Conservation (phyloP, 306 rosid genomes). For the Quercus bicolor region DNA sequence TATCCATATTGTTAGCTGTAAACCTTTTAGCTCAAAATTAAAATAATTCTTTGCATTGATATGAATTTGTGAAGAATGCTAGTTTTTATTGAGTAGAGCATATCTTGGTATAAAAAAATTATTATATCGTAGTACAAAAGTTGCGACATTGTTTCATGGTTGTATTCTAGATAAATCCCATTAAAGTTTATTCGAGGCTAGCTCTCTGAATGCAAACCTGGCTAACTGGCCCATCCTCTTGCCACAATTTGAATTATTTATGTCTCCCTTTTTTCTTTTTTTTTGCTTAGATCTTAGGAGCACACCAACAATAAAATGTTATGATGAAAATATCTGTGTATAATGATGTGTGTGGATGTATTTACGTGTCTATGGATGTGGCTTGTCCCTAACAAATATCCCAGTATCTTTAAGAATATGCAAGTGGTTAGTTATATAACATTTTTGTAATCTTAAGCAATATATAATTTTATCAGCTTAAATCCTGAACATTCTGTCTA, state of each 20-base stretch:
- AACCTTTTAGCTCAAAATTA: not conserved
- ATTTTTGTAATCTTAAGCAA: not conserved
- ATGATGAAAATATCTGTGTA: not conserved
- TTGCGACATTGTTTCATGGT: not conserved
- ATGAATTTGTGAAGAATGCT: not conserved
- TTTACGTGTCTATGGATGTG: not conserved
- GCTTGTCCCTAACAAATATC: constrained; percentile 1
- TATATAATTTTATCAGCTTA: not conserved
- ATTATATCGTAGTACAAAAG: not conserved
- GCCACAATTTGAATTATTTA: too few relatives aligned
- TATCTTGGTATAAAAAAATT: not conserved
- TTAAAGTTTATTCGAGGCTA: too few relatives aligned
- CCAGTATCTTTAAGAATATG: not conserved
- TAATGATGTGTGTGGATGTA: not conserved
- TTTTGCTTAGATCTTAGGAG: too few relatives aligned
- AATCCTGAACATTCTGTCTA: not conserved
- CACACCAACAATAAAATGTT: too few relatives aligned
- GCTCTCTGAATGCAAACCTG: too few relatives aligned
- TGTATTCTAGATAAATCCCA: too few relatives aligned
- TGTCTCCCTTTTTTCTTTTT: too few relatives aligned
- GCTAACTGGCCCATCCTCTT: too few relatives aligned
- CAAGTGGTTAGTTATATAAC: not conserved
- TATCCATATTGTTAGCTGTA: not conserved
- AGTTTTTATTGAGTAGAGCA: not conserved
- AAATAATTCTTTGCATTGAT: not conserved